Base-by-base conservation (phyloP, 495 filamentous ascomycete genomes). In the Oidiodendron maius region DNA sequence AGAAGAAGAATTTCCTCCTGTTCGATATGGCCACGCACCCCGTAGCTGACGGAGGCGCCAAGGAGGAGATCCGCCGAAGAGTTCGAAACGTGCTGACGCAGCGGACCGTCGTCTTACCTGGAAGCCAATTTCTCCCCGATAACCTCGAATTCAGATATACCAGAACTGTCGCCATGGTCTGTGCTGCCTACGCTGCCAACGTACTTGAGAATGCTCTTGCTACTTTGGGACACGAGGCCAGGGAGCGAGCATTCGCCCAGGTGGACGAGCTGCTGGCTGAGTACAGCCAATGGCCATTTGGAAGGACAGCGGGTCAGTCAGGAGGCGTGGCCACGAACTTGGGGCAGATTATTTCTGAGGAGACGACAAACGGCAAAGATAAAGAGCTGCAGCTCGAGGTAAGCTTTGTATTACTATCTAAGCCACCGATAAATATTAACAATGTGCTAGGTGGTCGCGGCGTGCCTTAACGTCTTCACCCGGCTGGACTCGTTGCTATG, bases 11-110 rank as follows among this genome's bases (percentile, higher is more conserved):
- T 71, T 98, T 98, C 70, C 78, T 98, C 56, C 86, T 98, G 44
- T 98, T 98, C 71, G 93, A 98, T 71, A 98, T 98, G 93, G 93
- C 93, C 11, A 98, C 93, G 37, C 93, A 97, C 65, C 93, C 93
- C n/a, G 90, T 98, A 23, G 93, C 88, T 50, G 93, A 97, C 64
- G 86, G 88, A 52, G 91, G 90, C 57, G 93, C 93, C 44, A 98
- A 98, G 70, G 93, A 98, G 56, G 93, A 98, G 69, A 89, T 98
- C 56, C 81, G 91, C 57, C 79, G 85, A 59, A 83, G 93, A 52
- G 93, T 96, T 45, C 83, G 93, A 61, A 93, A 88, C 64, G 81
- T 96, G 44, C 81, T 96, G 57, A 96, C 89, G 49, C 88, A 88
- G 64, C 82, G 93, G 51, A 97, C 94, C 37, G 89, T 97, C 52